Conservation (phyloP, 306 rosid species). For the Cucumis cinereus region DNA sequence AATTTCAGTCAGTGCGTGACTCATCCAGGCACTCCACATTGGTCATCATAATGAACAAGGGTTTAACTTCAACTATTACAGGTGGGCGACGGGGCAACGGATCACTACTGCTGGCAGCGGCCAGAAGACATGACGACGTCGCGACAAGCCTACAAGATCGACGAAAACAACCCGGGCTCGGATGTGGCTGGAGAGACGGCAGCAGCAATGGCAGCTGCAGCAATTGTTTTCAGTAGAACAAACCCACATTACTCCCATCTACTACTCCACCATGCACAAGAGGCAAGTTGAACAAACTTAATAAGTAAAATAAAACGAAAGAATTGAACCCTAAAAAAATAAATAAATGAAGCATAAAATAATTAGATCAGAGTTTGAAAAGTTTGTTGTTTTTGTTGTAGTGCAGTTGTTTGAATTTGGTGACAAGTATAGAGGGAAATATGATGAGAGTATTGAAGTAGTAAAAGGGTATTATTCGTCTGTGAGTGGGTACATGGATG, state of each 20-base stretch:
- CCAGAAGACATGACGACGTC: conserved; percentile 86
- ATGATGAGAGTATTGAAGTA: conserved; percentile 59
- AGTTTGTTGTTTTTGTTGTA: not conserved
- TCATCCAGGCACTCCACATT: not conserved
- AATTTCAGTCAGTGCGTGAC: not conserved
- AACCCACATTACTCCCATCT: conserved; percentile 68
- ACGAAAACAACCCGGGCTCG: conserved; percentile 52
- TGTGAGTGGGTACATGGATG: conserved; percentile 80
- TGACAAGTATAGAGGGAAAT: conserved; percentile 56
- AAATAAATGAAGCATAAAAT: not conserved
- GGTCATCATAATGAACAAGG: not conserved
- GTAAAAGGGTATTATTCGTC: conserved; percentile 55
- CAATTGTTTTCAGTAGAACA: conserved; percentile 54
- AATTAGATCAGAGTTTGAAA: too few species aligned
- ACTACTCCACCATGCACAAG: conserved; percentile 65
- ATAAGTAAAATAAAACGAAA: not conserved
- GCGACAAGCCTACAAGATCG: conserved; percentile 54
- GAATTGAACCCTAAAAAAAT: not conserved
- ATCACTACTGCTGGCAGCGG: conserved; percentile 92
- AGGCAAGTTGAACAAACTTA: conserved; percentile 25
- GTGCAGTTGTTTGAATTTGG: conserved; percentile 73
- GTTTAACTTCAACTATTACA: not conserved
- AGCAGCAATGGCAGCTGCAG: conserved; percentile 64
- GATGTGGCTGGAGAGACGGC: conserved; percentile 68
- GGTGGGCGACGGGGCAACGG: conserved; percentile 83